These are phyloP conservation scores for Anisodus acutangulus DNA, from an alignment of 257 asterid species.

Conservation along the genomic window DNA sequence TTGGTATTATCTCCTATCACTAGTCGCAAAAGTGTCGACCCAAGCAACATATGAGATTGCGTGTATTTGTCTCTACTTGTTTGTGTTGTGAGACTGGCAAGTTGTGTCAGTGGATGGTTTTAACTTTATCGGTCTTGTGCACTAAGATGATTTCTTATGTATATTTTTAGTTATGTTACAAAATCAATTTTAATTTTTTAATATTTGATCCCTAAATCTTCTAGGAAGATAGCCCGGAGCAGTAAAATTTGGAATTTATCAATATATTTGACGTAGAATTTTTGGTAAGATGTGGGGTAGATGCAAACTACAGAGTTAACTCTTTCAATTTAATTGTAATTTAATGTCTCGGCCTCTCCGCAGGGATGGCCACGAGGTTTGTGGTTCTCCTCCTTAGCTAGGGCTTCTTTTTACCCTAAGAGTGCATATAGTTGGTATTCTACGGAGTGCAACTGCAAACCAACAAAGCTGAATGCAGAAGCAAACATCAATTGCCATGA, in stretches of 20 bases:
- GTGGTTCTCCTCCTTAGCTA: too few relatives aligned
- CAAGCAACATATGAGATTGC: slow-evolving; percentile 13
- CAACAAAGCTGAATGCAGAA: not conserved
- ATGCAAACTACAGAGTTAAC: not conserved
- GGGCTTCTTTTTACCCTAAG: too few relatives aligned
- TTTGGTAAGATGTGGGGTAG: not conserved
- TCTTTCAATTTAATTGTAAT: not conserved
- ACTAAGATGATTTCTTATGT: not conserved
- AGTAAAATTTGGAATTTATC: not conserved
- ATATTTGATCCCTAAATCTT: not conserved
- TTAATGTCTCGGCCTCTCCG: not conserved
- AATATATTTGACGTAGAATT: not conserved
- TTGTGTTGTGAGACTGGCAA: slow-evolving; percentile 27
- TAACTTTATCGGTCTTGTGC: not conserved
- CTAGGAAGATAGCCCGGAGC: not conserved
- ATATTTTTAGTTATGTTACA: too few relatives aligned
- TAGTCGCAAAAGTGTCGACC: not conserved
- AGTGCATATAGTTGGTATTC: too few relatives aligned
- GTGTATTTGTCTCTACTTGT: not conserved
- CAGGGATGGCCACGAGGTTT: too few relatives aligned
- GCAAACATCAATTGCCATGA: not conserved
- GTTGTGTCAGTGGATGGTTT: slow-evolving; percentile 18
- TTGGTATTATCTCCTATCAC: slow-evolving; percentile 12
- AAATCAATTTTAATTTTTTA: too few relatives aligned
- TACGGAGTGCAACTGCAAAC: not conserved